These are phyloP conservation scores for Exophiala calicioides DNA, from an alignment of 2,329 filamentous ascomycete species.

Conservation along the genomic window DNA sequence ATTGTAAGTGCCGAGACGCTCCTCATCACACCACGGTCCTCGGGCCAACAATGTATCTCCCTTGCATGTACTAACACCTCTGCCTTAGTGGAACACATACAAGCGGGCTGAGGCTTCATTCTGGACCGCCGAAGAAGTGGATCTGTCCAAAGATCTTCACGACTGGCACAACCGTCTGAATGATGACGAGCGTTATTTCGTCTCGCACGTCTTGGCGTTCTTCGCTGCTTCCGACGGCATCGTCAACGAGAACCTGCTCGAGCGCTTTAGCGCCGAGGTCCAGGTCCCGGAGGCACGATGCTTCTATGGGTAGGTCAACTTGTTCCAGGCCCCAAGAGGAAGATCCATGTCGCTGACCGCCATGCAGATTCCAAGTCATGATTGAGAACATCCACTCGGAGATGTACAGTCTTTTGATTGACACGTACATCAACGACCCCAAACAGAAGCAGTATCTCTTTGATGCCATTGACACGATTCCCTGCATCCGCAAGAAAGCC, in stretches of 20 bases:
- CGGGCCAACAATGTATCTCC: slow-evolving; percentile 44
- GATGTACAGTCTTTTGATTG: slow-evolving; percentile 98
- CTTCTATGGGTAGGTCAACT: slow-evolving; percentile 70
- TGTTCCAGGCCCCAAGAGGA: background rate
- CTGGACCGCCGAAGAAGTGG: slow-evolving; percentile 99
- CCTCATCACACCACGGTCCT: slow-evolving; percentile 19
- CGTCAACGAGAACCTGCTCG: slow-evolving; percentile 98
- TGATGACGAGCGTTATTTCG: slow-evolving; percentile 96
- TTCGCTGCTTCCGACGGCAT: slow-evolving; percentile 98
- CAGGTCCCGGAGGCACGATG: slow-evolving; percentile 97
- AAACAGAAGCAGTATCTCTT: slow-evolving; percentile 92
- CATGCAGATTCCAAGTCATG: slow-evolving; percentile 91
- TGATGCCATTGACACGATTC: slow-evolving; percentile 98
- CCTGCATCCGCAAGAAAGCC: slow-evolving; percentile 97
- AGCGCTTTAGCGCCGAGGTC: slow-evolving; percentile 95
- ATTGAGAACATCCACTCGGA: slow-evolving; percentile 91
- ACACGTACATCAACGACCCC: slow-evolving; percentile 98
- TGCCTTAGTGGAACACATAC: slow-evolving; percentile 87
- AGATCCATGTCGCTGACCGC: background rate
- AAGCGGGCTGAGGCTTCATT: slow-evolving; percentile 99
- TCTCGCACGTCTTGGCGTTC: slow-evolving; percentile 98
- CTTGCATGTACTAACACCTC: slow-evolving; percentile 62
- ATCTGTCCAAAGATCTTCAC: slow-evolving; percentile 97
- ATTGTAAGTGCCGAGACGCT: slow-evolving; percentile 19
- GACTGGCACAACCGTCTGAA: slow-evolving; percentile 99